Percentiles rank a stretch among this genome's conserved stretches.
Evolutionary conservation across 106 monocot genomes (phyloP).

Genomic region (Amphibolis antarctica): DNA sequence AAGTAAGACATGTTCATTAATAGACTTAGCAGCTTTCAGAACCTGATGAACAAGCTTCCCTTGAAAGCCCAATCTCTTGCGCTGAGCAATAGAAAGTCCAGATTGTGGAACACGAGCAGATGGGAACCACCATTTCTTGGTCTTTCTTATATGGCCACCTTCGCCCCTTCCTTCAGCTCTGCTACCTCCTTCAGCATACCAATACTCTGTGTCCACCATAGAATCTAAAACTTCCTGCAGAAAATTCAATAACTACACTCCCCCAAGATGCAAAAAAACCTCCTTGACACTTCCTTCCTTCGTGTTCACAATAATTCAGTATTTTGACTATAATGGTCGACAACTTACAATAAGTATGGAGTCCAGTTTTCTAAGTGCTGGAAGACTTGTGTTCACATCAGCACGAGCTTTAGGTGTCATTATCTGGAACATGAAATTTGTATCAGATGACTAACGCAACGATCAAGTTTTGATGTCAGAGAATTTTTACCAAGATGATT

Average conservation of each 20-base stretch:
- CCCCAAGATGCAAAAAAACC: too few species aligned
- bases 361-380: conserved; percentile 91
- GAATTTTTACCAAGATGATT: background rate
- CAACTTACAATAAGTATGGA: conserved; percentile 74
- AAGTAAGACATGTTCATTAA: conserved; percentile 73
- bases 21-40: conserved; percentile 85
- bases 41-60: conserved; percentile 76
- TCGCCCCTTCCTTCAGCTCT: conserved; percentile 25
- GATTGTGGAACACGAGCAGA: conserved; percentile 56
- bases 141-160: conserved; percentile 10
- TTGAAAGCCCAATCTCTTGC: conserved; percentile 68
- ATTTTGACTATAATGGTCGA: background rate
- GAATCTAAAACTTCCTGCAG: conserved; percentile 85
- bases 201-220: conserved; percentile 76
- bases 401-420: conserved; percentile 87
- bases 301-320: background rate
- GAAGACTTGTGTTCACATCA: conserved; percentile 70
- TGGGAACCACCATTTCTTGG: conserved; percentile 93
- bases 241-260: background rate
- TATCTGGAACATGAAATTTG: conserved; percentile 37
- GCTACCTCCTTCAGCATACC: conserved; percentile 74
- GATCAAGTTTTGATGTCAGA: too few species aligned
- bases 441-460: background rate
- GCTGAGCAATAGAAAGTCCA: conserved; percentile 52
- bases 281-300: too few species aligned